These are phyloP conservation scores for Heterobasidion annosum DNA, from an alignment of 1,284 basidiomycete genomes.

Conservation along the genomic window DNA sequence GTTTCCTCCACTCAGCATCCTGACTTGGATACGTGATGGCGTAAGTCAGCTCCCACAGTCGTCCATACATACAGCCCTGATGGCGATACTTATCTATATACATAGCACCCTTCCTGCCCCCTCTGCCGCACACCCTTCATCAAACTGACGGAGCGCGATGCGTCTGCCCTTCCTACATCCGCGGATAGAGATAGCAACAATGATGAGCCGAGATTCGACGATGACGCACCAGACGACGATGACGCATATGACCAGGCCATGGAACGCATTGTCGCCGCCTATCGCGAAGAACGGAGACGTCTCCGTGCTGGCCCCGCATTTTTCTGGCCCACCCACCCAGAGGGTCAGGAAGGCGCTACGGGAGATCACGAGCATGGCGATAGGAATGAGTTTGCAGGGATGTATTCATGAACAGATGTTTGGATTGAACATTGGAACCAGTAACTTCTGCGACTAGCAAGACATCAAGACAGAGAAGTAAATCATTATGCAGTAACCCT, in stretches of 20 bases:
- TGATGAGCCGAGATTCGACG: not conserved
- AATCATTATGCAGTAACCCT: slow-evolving; percentile 1
- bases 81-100: not conserved
- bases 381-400: slow-evolving; percentile 26
- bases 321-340: not conserved
- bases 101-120: slow-evolving; percentile 53
- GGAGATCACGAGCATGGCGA: slow-evolving; percentile 10
- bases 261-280: slow-evolving; percentile 5
- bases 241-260: slow-evolving; percentile 4
- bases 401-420: not conserved
- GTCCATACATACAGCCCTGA: not conserved
- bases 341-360: not conserved
- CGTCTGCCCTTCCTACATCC: not conserved
- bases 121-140: slow-evolving; percentile 45
- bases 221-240: not conserved
- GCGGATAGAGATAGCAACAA: not conserved
- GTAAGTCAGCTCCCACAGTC: slow-evolving; percentile 26
- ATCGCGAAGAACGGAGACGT: slow-evolving; percentile 4
- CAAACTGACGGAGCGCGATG: not conserved
- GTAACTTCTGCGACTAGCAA: not conserved
- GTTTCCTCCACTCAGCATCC: slow-evolving; percentile 33
- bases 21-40: slow-evolving; percentile 51
- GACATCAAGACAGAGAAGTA: not conserved
- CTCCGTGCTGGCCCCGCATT: not conserved
- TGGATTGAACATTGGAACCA: not conserved